Evolutionary conservation across 257 asterid genomes (phyloP), one percentile per base, ranked within the genome.

Genomic region (Plantago ovata): DNA sequence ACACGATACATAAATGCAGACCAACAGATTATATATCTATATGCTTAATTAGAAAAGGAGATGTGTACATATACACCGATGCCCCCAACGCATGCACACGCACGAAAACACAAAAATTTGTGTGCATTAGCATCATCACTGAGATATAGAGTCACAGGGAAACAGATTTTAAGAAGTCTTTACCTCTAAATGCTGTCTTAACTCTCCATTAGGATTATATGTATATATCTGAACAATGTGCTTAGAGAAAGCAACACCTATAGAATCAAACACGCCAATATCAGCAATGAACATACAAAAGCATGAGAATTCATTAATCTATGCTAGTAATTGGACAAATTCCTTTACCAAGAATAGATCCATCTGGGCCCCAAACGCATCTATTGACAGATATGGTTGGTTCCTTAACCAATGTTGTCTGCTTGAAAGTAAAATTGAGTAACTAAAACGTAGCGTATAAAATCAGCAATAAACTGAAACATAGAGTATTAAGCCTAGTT

Each of bases 341-440:
- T 70, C 46, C 21, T 64, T 36, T 83, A 91, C 98, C 98, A 64
- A 92, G 87, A 70, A 89, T 85, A 67, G 97, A 81, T 63, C 97
- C 97, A 76, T 92, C 98, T 18, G 95, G 89, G 49, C 94, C 95
- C 97, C 98, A 92, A 55, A 86, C 89, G 42, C 95, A 88, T 73
- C 94, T 77, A 64, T 92, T 92, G 46, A 92, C 98, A 53, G 95
- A 82, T 65, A 84, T 76, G 12, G 94, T 82, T 9, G 91, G 89
- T 77, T 92, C 98, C 72, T 88, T 84, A 58, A 84, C 97, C 79
- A 92, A 72, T 38, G 89, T 83, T 41, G 94, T 79, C 98, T 92
- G 81, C 49, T 72, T n/a, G 68, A 58, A 48, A 76, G 52, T 41
- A 38, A 64, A 58, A 39, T 21, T 39, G 20, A 68, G 62, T 19